Conservation (phyloP, 441 rosid species). For the Adansonia gregorii region DNA sequence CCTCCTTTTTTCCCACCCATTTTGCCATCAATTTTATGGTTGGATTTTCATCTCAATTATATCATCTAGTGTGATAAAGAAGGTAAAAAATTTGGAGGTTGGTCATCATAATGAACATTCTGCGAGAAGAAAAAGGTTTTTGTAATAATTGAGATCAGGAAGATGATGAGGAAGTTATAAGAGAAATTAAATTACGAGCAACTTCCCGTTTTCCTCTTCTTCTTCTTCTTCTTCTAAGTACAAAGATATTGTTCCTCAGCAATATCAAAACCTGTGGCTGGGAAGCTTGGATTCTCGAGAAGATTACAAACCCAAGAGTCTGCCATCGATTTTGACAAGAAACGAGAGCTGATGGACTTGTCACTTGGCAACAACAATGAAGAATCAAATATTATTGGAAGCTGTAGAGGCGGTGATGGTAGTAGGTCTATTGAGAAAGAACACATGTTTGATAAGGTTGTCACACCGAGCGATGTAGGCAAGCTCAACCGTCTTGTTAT, state of each 20-base stretch:
- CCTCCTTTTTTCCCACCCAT: slow-evolving; percentile 15
- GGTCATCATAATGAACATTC: slow-evolving; percentile 39
- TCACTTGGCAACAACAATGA: slow-evolving; percentile 52
- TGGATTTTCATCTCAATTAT: slow-evolving; percentile 36
- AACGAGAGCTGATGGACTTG: slow-evolving; percentile 55
- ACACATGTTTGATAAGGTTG: slow-evolving; percentile 74
- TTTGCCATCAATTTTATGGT: slow-evolving; percentile 28
- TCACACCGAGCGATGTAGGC: slow-evolving; percentile 88
- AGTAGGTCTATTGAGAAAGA: slow-evolving; percentile 51
- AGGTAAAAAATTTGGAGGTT: slow-evolving; percentile 26
- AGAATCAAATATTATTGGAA: slow-evolving; percentile 24
- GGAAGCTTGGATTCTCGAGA: slow-evolving; percentile 33
- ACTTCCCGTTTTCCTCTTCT: slow-evolving; percentile 36
- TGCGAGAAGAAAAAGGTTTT: slow-evolving; percentile 40
- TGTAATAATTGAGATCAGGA: slow-evolving; percentile 36
- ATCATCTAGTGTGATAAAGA: slow-evolving; percentile 33
- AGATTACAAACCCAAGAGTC: slow-evolving; percentile 30
- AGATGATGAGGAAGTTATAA: slow-evolving; percentile 38
- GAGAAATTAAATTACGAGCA: slow-evolving; percentile 28
- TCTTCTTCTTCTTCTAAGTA: slow-evolving; percentile 36
- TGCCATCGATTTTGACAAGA: slow-evolving; percentile 35
- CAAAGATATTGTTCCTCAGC: slow-evolving; percentile 33
- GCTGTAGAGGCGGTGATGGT: slow-evolving; percentile 19
- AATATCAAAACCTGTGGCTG: slow-evolving; percentile 35
- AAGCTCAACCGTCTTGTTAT: slow-evolving; percentile 91